Percentiles rank a stretch among this genome's conserved stretches.
Conservation (phyloP, 2,329 filamentous ascomycete genomes). For the Fusarium bulbicola region DNA sequence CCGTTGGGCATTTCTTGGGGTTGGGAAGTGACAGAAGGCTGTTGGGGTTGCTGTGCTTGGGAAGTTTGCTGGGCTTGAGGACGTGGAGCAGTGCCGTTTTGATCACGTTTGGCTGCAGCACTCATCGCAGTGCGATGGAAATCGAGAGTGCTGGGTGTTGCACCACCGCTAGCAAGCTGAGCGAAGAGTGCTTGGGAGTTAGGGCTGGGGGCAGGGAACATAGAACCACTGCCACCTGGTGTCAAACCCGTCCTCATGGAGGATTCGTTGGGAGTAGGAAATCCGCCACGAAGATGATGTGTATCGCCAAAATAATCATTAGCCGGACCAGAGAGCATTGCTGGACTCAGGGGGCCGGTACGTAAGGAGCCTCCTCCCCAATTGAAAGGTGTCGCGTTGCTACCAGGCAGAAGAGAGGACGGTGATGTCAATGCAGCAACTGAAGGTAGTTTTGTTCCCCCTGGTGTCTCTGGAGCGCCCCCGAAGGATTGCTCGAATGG, state of each 20-base stretch:
- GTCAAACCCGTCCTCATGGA: constrained; percentile 90
- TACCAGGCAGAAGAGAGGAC: constrained; percentile 78
- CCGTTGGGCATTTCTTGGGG: constrained; percentile 61
- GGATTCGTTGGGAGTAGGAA: constrained; percentile 96
- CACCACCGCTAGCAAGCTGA: constrained; percentile 79
- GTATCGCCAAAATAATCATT: constrained; percentile 91
- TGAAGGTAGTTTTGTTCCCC: constrained; percentile 83
- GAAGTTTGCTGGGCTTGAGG: constrained; percentile 49
- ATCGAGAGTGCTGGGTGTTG: constrained; percentile 90
- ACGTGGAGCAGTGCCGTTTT: constrained; percentile 48
- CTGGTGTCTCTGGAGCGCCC: constrained; percentile 78
- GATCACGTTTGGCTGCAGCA: constrained; percentile 72
- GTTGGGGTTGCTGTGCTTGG: constrained; percentile 32
- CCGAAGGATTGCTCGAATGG: constrained; percentile 97
- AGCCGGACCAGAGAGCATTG: constrained; percentile 89
- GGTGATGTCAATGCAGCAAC: constrained; percentile 93
- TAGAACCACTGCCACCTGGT: constrained; percentile 92
- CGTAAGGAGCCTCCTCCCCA: constrained; percentile 87
- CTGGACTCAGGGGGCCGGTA: constrained; percentile 92
- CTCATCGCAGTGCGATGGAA: constrained; percentile 94
- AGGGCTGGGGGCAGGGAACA: constrained; percentile 93
- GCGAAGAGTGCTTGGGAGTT: constrained; percentile 86
- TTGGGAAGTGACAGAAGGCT: constrained; percentile 58
- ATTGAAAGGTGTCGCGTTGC: constrained; percentile 76
- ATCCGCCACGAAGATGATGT: constrained; percentile 80